Base-by-base conservation (phyloP, 225 moss, liverwort and hornwort genomes). In the Ulota crispa region DNA sequence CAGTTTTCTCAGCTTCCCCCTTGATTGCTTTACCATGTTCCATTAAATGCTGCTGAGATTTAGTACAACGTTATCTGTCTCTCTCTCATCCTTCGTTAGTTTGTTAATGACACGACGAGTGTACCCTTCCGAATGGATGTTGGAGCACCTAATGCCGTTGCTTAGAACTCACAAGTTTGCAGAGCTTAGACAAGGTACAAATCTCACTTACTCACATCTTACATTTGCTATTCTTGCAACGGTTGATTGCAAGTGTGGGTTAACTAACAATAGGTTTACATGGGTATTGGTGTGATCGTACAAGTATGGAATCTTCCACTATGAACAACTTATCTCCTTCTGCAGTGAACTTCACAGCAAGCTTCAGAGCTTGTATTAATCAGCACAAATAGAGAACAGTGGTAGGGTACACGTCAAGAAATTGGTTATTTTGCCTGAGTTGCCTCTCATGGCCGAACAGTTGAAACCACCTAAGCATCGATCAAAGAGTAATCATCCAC, bases 321-420 rank as follows among this genome's bases (percentile, higher is more conserved):
- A 18, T 18, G 47, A 1, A 60, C 9, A 1, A 9, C n/a, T 30
- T 19, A 55, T 79, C 64, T 70, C 30, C 45, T 70, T 24, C 19
- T 63, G 74, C 23, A 54, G 73, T 73, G 28, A 54, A 42, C 12
- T 19, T 66, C 81, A 23, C 64, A 66, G 65, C 66, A 30, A 41
- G 64, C 52, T 8, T 18, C 21, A 52, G 14, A 53, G 30, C 50
- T 53, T 36, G 12, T 31, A 57, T 27, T 24, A 21, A 47, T 27
- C 65, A 16, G 64, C 55, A 41, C 15, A 4, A 57, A 1, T 31
- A 43, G 9, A 27, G 27, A 34, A 47, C 47, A 76, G 68, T 68
- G 59, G 67, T 68, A 61, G 60, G 82, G 76, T 75, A 76, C 69
- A 82, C 82, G 76, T 37, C 82, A 82, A 75, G 75, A 47, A 76